Evolutionary conservation across 75 land plant species (phyloP), one percentile per base, ranked within the genome.

Genomic region (Pseudotsuga menziesii): DNA sequence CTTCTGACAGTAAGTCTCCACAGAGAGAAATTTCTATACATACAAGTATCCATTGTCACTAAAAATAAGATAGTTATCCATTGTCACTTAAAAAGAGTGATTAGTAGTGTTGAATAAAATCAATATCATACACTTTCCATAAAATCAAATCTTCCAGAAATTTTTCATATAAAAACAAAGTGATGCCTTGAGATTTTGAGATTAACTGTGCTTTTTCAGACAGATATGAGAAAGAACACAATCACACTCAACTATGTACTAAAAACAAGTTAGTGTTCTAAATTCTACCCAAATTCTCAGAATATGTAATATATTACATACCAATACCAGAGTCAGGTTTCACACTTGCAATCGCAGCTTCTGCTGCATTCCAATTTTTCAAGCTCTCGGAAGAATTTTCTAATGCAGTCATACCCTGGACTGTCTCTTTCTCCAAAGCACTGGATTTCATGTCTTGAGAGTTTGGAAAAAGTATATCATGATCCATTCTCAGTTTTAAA

Each of bases 21-120:
- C 91, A 89, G 29, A 87, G 81, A 69, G 91, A 89, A 72, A 89
- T 78, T 78, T 89, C 93, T 63, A 56, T 16, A 41, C 72, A 82
- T 70, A 74, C 78, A 75, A 76, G 27, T 22, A 35, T 29, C 61
- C 64, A 74, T 32, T 36, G 72, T 54, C 75, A 73, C 57, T 55
- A 73, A 73, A 39, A 26, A 27, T 20, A 60, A 29, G 23, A 27
- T 36, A 25, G 26, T 15, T 27, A 29, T 29, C 23, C 72, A 16
- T 17, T 36, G 39, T 19, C 19, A 22, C 32, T 17, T 25, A 8
- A 70, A 70, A 29, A 70, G 14, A 32, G 11, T 4, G 11, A 36
- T 19, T 17, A 70, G 7, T 29, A 70, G 19, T 16, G 26, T 27
- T 29, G 17, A 22, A 70, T 17, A 70, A 23, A 29, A 70, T 7